Evolutionary conservation across 2,329 filamentous ascomycete genomes (phyloP), one percentile per base, ranked within the genome.

Genomic region (Byssothecium circinans): DNA sequence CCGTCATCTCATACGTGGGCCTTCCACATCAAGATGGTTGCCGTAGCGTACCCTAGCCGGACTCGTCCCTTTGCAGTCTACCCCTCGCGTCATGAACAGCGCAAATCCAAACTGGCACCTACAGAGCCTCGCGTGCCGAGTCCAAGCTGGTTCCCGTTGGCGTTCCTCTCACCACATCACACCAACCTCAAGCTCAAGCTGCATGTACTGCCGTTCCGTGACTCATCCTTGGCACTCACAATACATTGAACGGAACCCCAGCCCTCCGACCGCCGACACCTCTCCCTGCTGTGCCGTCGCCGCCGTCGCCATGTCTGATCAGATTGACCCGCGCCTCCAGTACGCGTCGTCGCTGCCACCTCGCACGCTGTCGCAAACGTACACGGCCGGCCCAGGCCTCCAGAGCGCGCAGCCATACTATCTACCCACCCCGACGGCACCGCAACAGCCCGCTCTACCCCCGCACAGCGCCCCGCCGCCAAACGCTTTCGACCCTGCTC

Each of bases 301-400:
- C 4, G 15, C 10, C 12, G 15, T 20, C 18, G 47, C 34, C 30
- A 68, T 68, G 66, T 47, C 60, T 11, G 63, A 66, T 37, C 55
- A 57, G 14, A 67, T 69, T 34, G 67, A 70, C 35, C 67, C 67
- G 2, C 52, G 64, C 17, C 52, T 69, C 44, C 56, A 61, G 44
- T 68, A 59, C 50, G 52, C 61, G 11, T 59, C 50, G 15, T 60
- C 56, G 44, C 56, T 58, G 45, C 59, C 55, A 20, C 62, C 61
- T 45, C 56, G 54, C 38, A 49, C 56, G 7, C 43, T 55, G n/a
- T 30, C 52, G 29, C 65, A 59, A 47, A 37, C 59, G 30, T 68
- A 67, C 52, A 53, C 63, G 20, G 38, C 62, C 20, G 58, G 50
- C 41, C 20, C 45, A 29, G 32, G 47, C 46, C 38, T 60, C 15